These are phyloP conservation scores for Penicillium brevicompactum DNA, from an alignment of 2,329 filamentous ascomycete species.

Conservation along the genomic window DNA sequence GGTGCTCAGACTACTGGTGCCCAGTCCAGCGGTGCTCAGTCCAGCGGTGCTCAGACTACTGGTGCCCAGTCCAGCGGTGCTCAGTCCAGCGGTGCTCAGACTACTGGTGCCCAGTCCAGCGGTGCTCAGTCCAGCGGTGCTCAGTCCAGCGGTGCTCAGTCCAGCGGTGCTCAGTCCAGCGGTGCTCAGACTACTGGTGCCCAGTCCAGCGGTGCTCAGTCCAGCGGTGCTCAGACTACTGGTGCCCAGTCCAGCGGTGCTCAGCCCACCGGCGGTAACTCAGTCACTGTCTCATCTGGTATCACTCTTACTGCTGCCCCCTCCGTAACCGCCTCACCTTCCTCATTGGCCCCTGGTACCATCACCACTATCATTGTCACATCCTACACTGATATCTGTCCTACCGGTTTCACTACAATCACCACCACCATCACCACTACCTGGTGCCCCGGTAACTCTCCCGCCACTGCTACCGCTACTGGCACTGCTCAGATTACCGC, in stretches of 20 bases:
- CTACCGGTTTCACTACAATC: conserved; percentile 46
- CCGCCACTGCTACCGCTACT: conserved; percentile 34
- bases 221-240: background rate
- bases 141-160: too few relatives aligned
- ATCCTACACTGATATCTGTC: conserved; percentile 45
- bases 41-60: too few relatives aligned
- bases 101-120: conserved; percentile 1
- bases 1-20: too few relatives aligned
- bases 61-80: too few relatives aligned
- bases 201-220: too few relatives aligned
- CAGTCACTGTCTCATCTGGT: conserved; percentile 8
- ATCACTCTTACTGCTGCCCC: conserved; percentile 9
- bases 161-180: too few relatives aligned
- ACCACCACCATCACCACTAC: conserved; percentile 43
- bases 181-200: too few relatives aligned
- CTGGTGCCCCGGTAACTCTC: conserved; percentile 35
- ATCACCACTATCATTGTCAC: conserved; percentile 43
- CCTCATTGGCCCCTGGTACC: conserved; percentile 26
- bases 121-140: too few relatives aligned
- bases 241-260: background rate
- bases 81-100: background rate
- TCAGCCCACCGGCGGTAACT: conserved; percentile 10
- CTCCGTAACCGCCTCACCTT: conserved; percentile 15
- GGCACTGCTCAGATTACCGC: conserved; percentile 9
- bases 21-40: too few relatives aligned